phyloP scores from a whole-genome alignment of 805 yeast species.

The Priceomyces castillae region DNA sequence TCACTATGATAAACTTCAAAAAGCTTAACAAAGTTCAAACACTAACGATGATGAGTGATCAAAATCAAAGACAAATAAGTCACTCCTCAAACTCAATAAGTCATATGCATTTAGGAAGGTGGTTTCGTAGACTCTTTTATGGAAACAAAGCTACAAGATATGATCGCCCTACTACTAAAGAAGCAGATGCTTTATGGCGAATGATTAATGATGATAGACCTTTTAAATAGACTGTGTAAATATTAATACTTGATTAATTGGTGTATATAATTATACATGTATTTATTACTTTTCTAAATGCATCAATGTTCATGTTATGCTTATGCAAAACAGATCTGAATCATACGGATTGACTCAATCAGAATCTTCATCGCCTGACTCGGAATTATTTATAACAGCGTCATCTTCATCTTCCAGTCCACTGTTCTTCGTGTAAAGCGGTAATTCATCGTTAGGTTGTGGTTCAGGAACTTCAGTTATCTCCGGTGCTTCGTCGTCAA shows the following conservation, averaged over 20 bases:
- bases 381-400: constrained; percentile 21
- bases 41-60: constrained; percentile 53
- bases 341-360: constrained; percentile 10
- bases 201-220: constrained; percentile 40
- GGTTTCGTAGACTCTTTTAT: constrained; percentile 21
- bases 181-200: constrained; percentile 41
- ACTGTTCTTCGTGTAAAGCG: constrained; percentile 15
- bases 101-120: constrained; percentile 11
- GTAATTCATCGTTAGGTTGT: constrained; percentile 15
- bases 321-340: neutral
- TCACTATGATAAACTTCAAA: constrained; percentile 56
- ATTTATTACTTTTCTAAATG: neutral
- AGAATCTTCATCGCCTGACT: constrained; percentile 20
- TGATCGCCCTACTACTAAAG: constrained; percentile 34
- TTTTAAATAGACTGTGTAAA: constrained; percentile 9
- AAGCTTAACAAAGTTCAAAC: constrained; percentile 61
- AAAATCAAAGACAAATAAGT: constrained; percentile 1
- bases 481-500: constrained; percentile 32
- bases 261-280: neutral
- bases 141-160: constrained; percentile 26
- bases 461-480: constrained; percentile 17
- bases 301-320: neutral
- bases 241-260: neutral
- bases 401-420: constrained; percentile 20
- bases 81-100: constrained; percentile 10